Percentiles rank a stretch among this genome's conserved stretches.
These are phyloP conservation scores for Blepharisma japonicum DNA, from an alignment of 73 alveolate genomes.

Conservation along the genomic window DNA sequence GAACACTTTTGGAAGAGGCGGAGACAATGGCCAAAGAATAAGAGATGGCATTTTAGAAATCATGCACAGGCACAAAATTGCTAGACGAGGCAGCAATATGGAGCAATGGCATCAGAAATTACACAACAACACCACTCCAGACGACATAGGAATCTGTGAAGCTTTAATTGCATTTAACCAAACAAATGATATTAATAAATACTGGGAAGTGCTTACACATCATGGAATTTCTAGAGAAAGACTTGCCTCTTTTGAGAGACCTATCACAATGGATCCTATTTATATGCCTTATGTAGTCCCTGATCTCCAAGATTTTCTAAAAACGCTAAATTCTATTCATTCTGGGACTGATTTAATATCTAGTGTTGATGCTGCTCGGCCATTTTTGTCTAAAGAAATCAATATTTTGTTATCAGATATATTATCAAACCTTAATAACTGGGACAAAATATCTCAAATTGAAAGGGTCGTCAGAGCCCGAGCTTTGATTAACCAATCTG, in stretches of 20 bases:
- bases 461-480: background rate
- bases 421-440: background rate
- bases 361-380: background rate
- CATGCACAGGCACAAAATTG: conserved; percentile 55
- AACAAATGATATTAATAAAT: conserved; percentile 75
- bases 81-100: background rate
- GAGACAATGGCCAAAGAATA: conserved; percentile 88
- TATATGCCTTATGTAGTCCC: background rate
- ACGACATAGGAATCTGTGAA: conserved; percentile 86
- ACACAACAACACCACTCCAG: conserved; percentile 95
- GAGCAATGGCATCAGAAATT: conserved; percentile 96
- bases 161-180: conserved; percentile 79
- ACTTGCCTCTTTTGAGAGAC: conserved; percentile 39
- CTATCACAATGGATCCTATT: conserved; percentile 49
- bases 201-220: conserved; percentile 65
- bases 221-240: conserved; percentile 47
- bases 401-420: background rate
- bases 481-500: background rate
- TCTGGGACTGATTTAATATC: background rate
- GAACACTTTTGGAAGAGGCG: conserved; percentile 85
- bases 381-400: background rate
- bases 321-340: background rate
- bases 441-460: conserved; percentile 15
- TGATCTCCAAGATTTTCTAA: background rate
- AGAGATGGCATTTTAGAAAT: conserved; percentile 87